phyloP scores from a whole-genome alignment of 2,329 filamentous ascomycete genomes.

The Alternaria ethzedia region DNA sequence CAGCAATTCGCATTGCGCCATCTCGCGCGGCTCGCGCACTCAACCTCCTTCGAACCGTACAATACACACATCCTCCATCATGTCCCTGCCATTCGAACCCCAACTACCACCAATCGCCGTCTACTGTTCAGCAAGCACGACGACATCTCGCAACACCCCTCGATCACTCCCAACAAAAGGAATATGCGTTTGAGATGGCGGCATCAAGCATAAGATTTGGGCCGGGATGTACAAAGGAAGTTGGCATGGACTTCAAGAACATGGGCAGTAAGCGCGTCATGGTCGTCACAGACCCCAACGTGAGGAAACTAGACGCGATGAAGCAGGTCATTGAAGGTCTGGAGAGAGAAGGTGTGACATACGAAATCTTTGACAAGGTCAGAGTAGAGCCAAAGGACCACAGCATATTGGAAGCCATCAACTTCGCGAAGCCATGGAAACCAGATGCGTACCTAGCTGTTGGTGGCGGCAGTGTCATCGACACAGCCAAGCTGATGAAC shows the following conservation, averaged over 20 bases:
- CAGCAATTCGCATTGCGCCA: constrained; percentile 45
- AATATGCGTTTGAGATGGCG: constrained; percentile 99
- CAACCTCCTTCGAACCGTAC: constrained; percentile 83
- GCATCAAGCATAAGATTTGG: constrained; percentile 94
- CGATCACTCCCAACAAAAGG: constrained; percentile 76
- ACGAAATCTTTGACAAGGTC: constrained; percentile 80
- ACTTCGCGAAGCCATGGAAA: constrained; percentile 77
- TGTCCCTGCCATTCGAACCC: constrained; percentile 96
- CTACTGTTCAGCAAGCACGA: constrained; percentile 59
- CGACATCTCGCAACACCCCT: constrained; percentile 77
- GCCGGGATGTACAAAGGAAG: constrained; percentile 89
- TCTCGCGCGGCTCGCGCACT: constrained; percentile 65
- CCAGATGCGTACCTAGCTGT: constrained; percentile 94
- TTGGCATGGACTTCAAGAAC: constrained; percentile 97
- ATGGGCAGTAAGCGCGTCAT: constrained; percentile 85
- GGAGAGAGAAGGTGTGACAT: constrained; percentile 77
- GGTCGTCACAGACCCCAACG: constrained; percentile 87
- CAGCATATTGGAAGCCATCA: constrained; percentile 88
- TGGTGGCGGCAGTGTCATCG: constrained; percentile 90
- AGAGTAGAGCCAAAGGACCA: constrained; percentile 93
- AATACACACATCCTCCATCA: constrained; percentile 87
- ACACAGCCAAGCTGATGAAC: constrained; percentile 99
- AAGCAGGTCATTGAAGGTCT: constrained; percentile 84
- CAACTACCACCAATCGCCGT: constrained; percentile 65
- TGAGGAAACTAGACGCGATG: constrained; percentile 85